These are phyloP conservation scores for Fomitopsis palustris DNA, from an alignment of 1,284 basidiomycete genomes.

Conservation along the genomic window DNA sequence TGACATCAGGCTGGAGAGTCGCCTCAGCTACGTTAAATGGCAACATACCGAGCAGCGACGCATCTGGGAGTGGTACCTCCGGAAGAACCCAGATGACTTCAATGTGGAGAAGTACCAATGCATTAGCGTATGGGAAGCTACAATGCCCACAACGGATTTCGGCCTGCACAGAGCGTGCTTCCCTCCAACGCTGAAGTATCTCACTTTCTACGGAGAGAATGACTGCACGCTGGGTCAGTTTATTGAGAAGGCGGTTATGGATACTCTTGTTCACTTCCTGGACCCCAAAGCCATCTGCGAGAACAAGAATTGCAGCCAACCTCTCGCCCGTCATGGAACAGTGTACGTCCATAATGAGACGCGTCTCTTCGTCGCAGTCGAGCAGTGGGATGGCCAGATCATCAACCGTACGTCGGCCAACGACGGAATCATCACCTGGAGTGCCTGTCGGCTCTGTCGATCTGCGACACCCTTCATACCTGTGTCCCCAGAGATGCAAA, in stretches of 20 bases:
- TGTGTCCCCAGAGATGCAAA: constrained; percentile 90
- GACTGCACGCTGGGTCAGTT: constrained; percentile 93
- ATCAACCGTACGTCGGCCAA: constrained; percentile 47
- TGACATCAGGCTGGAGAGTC: constrained; percentile 72
- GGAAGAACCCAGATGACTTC: constrained; percentile 80
- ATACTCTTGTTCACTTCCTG: constrained; percentile 64
- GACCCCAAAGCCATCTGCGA: constrained; percentile 77
- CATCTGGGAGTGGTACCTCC: constrained; percentile 90
- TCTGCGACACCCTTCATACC: constrained; percentile 85
- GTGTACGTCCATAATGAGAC: constrained; percentile 89
- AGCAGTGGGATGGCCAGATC: constrained; percentile 82
- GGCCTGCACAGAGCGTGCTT: constrained; percentile 66
- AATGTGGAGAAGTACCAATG: constrained; percentile 93
- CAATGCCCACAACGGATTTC: constrained; percentile 67
- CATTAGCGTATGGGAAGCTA: constrained; percentile 75
- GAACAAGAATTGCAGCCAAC: constrained; percentile 81
- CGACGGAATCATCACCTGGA: constrained; percentile 90
- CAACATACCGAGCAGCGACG: constrained; percentile 82
- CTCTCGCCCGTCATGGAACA: constrained; percentile 81
- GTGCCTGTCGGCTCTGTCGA: constrained; percentile 81
- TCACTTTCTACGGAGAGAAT: constrained; percentile 90
- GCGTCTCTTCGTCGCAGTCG: constrained; percentile 80
- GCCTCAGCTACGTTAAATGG: constrained; percentile 67
- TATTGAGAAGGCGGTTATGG: constrained; percentile 77
- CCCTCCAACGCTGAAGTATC: constrained; percentile 65